A percentile compares a stretch with the other conserved stretches of the same genome.
Conservation (phyloP, 1,284 basidiomycete genomes). For the Cutaneotrichosporon dermatis region DNA sequence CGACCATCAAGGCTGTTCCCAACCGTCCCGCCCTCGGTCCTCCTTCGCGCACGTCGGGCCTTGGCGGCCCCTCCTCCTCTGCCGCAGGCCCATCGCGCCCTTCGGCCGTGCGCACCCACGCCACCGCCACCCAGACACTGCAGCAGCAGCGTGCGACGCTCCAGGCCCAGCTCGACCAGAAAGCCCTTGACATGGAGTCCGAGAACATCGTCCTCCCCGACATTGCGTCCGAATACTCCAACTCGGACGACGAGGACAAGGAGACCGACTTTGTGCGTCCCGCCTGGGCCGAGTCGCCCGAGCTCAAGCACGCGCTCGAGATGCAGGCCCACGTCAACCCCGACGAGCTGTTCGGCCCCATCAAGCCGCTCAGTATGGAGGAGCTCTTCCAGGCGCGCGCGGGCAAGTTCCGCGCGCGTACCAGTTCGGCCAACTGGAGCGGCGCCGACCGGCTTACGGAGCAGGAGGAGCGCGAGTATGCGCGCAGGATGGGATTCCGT, state of each 20-base stretch:
- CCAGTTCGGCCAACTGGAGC: slow-evolving; percentile 90
- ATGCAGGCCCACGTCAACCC: slow-evolving; percentile 80
- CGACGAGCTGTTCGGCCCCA: slow-evolving; percentile 83
- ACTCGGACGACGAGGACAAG: slow-evolving; percentile 83
- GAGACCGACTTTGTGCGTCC: slow-evolving; percentile 55
- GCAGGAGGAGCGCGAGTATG: slow-evolving; percentile 80
- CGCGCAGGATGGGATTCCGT: slow-evolving; percentile 79
- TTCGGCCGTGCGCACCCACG: slow-evolving; percentile 50
- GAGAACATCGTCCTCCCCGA: slow-evolving; percentile 81
- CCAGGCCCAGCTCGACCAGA: slow-evolving; percentile 51
- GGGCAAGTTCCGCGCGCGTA: slow-evolving; percentile 69
- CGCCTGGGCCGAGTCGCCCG: slow-evolving; percentile 87
- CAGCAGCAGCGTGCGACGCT: slow-evolving; percentile 44
- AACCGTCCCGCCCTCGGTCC: slow-evolving; percentile 30
- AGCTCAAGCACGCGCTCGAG: slow-evolving; percentile 68
- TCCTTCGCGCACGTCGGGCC: slow-evolving; percentile 29
- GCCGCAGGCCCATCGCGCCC: not conserved
- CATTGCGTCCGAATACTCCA: slow-evolving; percentile 90
- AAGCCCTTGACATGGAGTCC: slow-evolving; percentile 49
- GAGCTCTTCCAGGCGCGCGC: slow-evolving; percentile 59
- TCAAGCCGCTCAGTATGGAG: slow-evolving; percentile 76
- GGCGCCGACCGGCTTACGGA: slow-evolving; percentile 75
- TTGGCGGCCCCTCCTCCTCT: not conserved
- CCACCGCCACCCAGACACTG: slow-evolving; percentile 17
- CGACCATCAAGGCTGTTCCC: slow-evolving; percentile 23